Conservation (phyloP, 306 rosid genomes). For the Cucumis melo region DNA sequence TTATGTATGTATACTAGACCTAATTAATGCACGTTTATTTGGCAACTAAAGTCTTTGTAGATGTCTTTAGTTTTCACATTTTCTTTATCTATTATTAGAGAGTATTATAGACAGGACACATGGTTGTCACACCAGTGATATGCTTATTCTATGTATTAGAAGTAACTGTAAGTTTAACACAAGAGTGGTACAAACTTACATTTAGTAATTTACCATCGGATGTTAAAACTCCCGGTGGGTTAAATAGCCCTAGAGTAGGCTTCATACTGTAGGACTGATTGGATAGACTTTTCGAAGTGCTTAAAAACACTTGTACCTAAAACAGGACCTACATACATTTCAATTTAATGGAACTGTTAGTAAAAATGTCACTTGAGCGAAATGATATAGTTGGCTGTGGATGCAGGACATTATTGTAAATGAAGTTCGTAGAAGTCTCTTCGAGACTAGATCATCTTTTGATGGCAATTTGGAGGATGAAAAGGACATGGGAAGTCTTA, state of each 20-base stretch:
- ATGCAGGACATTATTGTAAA: slow-evolving; percentile 52
- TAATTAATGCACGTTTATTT: background rate
- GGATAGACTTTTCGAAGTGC: no score
- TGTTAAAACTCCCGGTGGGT: background rate
- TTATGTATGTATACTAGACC: background rate
- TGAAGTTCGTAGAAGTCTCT: slow-evolving; percentile 42
- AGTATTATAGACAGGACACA: background rate
- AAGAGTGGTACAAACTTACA: background rate
- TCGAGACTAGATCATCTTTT: slow-evolving; percentile 34
- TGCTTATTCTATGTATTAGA: background rate
- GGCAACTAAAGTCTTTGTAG: background rate
- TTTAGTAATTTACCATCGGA: background rate
- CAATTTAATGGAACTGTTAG: background rate
- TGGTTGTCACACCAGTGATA: background rate
- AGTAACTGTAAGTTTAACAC: background rate
- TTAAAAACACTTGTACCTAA: no score
- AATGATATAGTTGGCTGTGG: no score
- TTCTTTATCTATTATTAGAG: background rate
- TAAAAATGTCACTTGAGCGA: background rate
- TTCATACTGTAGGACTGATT: background rate
- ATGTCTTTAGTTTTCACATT: background rate
- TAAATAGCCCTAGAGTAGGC: background rate
- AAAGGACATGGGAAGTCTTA: slow-evolving; percentile 30
- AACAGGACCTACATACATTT: no score
- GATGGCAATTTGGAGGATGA: slow-evolving; percentile 31